Percentiles rank a stretch among this genome's conserved stretches.
phyloP scores from a whole-genome alignment of 768 basidiomycete species.

The Crepidotus variabilis region DNA sequence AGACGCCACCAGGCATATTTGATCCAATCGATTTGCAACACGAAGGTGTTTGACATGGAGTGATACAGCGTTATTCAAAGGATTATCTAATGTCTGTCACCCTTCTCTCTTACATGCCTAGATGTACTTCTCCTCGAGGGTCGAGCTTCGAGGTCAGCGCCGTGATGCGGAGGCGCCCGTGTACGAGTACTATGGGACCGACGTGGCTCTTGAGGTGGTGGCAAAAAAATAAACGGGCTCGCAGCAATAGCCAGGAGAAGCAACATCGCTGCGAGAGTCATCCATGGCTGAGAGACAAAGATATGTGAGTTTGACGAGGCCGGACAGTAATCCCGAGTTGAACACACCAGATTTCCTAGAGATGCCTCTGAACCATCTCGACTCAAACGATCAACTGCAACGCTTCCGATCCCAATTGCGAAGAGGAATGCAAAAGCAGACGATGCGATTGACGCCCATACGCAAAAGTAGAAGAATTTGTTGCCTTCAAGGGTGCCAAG shows the following conservation, averaged over 20 bases:
- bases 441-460: slow-evolving; percentile 23
- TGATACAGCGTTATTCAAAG: background rate
- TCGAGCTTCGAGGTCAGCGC: slow-evolving; percentile 2
- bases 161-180: background rate
- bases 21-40: too few relatives aligned
- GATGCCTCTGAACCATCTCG: slow-evolving; percentile 27
- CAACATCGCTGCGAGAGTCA: slow-evolving; percentile 30
- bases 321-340: background rate
- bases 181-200: background rate
- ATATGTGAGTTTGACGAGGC: background rate
- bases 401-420: slow-evolving; percentile 31
- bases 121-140: slow-evolving; percentile 3
- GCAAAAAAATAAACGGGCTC: slow-evolving; percentile 14
- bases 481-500: slow-evolving; percentile 21
- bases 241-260: slow-evolving; percentile 22
- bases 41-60: too few relatives aligned
- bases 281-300: slow-evolving; percentile 24
- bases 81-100: background rate
- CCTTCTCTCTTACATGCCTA: background rate
- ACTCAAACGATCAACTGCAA: slow-evolving; percentile 29
- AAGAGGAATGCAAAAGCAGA: slow-evolving; percentile 33
- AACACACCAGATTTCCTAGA: slow-evolving; percentile 34
- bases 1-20: too few relatives aligned
- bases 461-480: slow-evolving; percentile 23
- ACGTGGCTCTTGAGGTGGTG: slow-evolving; percentile 8